Evolutionary conservation across 768 basidiomycete species (phyloP), one percentile per base, ranked within the genome.

Genomic region (Rhizopogon salebrosus): DNA sequence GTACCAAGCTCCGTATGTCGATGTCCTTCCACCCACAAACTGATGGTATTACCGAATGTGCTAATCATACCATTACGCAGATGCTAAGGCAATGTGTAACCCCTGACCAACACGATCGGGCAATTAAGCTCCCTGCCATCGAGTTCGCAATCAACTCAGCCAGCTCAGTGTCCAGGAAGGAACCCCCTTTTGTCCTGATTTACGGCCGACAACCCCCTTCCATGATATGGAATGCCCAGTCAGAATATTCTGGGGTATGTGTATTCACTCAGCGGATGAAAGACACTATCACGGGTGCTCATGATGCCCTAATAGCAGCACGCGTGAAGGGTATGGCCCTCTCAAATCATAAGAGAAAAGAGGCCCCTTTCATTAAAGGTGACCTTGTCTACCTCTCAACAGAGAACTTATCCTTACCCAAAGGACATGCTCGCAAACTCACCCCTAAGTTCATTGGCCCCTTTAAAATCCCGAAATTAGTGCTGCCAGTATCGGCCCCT

Each of bases 361-460:
- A 29, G 2, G 58, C 56, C 0, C 58, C 57, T 0, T 69, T 71
- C 24, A 39, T 18, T 0, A 49, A 39, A 41, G 69, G 67, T 0
- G 65, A 70, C 38, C 49, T 71, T 1, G 70, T 74, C 0, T 73
- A 68, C 38, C 18, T 72, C 3, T 69, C 66, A 0, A 74, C 71
- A 0, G 61, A 66, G 35, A 74, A 76, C 51, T 42, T 68, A n/a
- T 38, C 49, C 1, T 49, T 70, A 3, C 70, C 69, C 0, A 70
- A 68, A 49, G 54, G 57, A 2, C 4, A 58, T 10, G 59, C 66
- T 1, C 36, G 61, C 0, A 75, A 75, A 46, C 54, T 75, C 0
- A 56, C 63, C 6, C 73, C 72, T 0, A 70, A 68, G 29, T 75
- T 58, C 41, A 64, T 73, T 14, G 71, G 72, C 70, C 51, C 66